phyloP scores from a whole-genome alignment of 75 land plant genomes.

The Selaginella tamariscina region DNA sequence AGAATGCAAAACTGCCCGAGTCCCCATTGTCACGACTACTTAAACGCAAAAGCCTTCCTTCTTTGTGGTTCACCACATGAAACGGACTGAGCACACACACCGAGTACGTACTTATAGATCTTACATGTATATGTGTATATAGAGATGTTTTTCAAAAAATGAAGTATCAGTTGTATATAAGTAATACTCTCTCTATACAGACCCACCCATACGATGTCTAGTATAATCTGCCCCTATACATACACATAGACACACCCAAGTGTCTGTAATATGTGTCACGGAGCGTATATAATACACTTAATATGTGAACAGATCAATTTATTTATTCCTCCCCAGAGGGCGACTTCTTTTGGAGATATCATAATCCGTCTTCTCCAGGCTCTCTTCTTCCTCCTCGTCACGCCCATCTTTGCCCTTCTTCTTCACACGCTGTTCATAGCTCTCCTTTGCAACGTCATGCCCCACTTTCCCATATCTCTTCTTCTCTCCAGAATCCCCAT shows the following conservation, averaged over 20 bases:
- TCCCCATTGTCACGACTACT: conserved; percentile 60
- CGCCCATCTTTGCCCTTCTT: conserved; percentile 4
- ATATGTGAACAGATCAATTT: too few species aligned
- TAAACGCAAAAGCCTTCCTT: conserved; percentile 31
- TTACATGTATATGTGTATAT: too few species aligned
- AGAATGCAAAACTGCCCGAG: conserved; percentile 58
- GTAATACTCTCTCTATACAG: too few species aligned
- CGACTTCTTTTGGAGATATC: conserved; percentile 19
- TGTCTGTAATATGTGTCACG: too few species aligned
- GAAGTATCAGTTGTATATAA: too few species aligned
- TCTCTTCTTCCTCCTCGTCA: conserved; percentile 18
- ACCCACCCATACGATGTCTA: too few species aligned
- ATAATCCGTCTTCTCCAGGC: neutral
- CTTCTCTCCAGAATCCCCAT: conserved; percentile 20
- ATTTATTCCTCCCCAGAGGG: too few species aligned
- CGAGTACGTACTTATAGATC: too few species aligned
- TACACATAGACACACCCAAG: too few species aligned
- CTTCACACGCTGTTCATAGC: conserved; percentile 9
- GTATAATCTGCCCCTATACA: too few species aligned
- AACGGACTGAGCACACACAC: neutral
- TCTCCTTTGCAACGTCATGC: conserved; percentile 10
- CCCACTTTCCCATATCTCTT: conserved; percentile 16
- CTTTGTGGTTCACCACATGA: neutral
- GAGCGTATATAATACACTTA: too few species aligned
- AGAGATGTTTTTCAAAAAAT: too few species aligned